Base-by-base conservation (phyloP, 257 asterid species). In the Fraxinus americana region DNA sequence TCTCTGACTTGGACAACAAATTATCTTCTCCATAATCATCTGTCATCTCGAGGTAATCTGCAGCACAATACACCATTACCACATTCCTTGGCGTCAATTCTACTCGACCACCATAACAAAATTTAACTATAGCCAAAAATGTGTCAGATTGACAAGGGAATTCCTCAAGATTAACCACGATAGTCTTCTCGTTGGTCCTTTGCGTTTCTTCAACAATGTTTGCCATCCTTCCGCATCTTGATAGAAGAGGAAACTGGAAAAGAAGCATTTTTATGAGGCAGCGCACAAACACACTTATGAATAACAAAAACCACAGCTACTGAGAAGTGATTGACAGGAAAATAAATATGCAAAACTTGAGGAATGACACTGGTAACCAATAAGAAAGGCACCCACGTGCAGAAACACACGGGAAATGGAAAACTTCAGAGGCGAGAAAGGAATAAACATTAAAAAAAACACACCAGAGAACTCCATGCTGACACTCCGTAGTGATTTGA, bases 221-320 rank as follows among this genome's bases (percentile, higher is more conserved):
- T 74, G 91, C 88, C 83, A 95, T 88, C 88, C 78, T 92, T 74
- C 97, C 97, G 73, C 97, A 91, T 86, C 89, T 91, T 78, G 98
- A 90, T 77, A 89, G 77, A 78, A 95, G 94, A 76, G 99, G 99
- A 85, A 95, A 95, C 99, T 95, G 91, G 81, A 81, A 66, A 81
- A n/a, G 14, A 79, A 45, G 77, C 76, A 81, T 27, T 34, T 68
- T 6, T 76, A 69, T 80, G 39, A 88, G 87, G 80, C 48, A 77
- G 41, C 52, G 69, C n/a, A 75, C 36, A 73, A n/a, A 73, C 27
- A 17, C 63, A 81, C 52, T 76, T 14, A 78, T 34, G 75, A 78
- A n/a, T 81, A 71, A 7, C 7, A 6, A 71, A 48, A 70, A 48
- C 29, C 25, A 72, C 30, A 48, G 67, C 71, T 23, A 68, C 71